Conservation (phyloP, 352 stramenopile species). For the Pythium myriotylum region DNA sequence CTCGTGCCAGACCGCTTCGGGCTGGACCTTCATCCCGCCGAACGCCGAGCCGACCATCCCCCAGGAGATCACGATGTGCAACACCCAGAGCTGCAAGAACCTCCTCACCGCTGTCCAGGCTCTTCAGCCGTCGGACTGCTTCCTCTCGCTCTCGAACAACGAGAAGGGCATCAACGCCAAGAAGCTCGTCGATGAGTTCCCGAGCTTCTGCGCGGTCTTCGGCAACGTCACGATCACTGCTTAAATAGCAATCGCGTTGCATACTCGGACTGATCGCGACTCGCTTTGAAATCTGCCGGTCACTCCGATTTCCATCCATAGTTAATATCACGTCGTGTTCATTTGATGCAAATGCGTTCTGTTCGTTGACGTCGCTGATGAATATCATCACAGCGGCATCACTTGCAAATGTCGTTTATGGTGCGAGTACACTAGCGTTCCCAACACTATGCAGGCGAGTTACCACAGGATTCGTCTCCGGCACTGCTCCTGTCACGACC, state of each 20-base stretch:
- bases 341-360: no score
- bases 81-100: conserved; percentile 27
- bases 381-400: no score
- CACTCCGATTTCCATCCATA: neutral
- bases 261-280: no score
- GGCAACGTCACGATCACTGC: conserved; percentile 1
- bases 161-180: conserved; percentile 32
- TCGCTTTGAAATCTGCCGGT: neutral
- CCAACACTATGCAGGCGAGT: no score
- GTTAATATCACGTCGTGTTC: neutral
- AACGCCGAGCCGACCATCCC: conserved; percentile 22
- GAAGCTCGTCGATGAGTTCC: conserved; percentile 38
- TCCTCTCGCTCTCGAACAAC: conserved; percentile 28
- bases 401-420: no score
- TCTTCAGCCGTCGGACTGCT: conserved; percentile 33
- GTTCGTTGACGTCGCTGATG: no score
- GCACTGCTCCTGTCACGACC: no score
- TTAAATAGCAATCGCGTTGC: neutral
- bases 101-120: conserved; percentile 28
- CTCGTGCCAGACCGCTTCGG: conserved; percentile 32
- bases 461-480: no score
- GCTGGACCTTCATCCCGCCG: conserved; percentile 38
- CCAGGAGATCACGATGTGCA: conserved; percentile 36
- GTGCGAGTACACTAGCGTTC: no score
- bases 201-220: conserved; percentile 25